Evolutionary conservation across 805 yeast species (phyloP), one percentile per base, ranked within the genome.

Genomic region (Schwanniomyces polymorphus): DNA sequence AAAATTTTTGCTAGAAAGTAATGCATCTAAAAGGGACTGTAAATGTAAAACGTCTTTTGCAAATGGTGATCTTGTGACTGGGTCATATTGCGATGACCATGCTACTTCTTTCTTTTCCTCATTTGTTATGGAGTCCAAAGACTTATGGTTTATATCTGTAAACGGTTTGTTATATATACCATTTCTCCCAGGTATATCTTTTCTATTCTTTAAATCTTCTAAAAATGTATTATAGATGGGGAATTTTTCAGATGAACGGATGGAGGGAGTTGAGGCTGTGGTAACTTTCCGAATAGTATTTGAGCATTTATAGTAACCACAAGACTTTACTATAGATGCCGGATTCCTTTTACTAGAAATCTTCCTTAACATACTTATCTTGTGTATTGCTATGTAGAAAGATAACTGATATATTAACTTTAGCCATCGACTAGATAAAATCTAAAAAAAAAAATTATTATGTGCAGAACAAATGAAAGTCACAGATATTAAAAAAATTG

Each of bases 21-120:
- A 85, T 0, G 94, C 92, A 56, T 90, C 96, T 35, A 89, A 72
- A 29, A 90, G 66, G 2, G 91, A 80, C 83, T 91, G 90, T 16
- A 86, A 72, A 56, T 85, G 85, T 44, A 75, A 71, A n/a, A 80
- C 78, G 52, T 82, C 85, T 58, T 78, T 79, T 5, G 86, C 76
- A 61, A 62, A 70, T 0, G 76, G 76, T 5, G 74, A 65, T 42
- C 78, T 55, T 25, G 69, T 55, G 10, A 71, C 77, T 0, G 70
- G 65, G 46, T 73, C 78, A 51, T 69, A 67, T 38, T 59, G 62
- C 0, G 76, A 70, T n/a, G 72, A 60, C 76, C 77, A 72, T 6
- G 72, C 52, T 5, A 47, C 42, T 43, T 51, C 52, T 23, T 45
- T 45, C 34, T 39, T 45, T 41, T 48, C 52, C 38, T 48, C 50